Evolutionary conservation across 139 green algal genomes (phyloP).

Genomic region (Zygnema circumcarinatum): DNA sequence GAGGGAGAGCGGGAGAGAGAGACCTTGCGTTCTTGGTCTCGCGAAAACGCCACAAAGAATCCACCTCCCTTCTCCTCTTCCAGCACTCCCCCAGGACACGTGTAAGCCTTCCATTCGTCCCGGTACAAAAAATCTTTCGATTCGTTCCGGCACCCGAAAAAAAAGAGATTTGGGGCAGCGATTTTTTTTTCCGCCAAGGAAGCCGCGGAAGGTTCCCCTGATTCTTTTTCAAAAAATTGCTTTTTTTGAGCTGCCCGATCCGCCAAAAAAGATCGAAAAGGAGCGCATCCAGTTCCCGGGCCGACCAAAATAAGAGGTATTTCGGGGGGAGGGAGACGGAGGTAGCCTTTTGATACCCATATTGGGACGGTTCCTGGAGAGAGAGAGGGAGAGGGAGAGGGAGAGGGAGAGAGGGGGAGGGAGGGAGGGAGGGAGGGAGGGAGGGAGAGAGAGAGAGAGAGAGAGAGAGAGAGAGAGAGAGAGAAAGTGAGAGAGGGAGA

Average conservation of each 20-base stretch:
- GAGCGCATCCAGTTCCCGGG: conserved; percentile 57
- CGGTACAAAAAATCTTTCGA: conserved; percentile 82
- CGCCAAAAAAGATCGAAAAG: conserved; percentile 57
- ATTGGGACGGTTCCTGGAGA: no score
- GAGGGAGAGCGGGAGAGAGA: not conserved
- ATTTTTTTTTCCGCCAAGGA: conserved; percentile 38
- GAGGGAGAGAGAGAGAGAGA: not conserved
- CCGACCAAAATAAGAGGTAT: conserved; percentile 53
- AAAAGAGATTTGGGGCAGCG: conserved; percentile 67
- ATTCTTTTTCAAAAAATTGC: not conserved
- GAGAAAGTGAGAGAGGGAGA: no score
- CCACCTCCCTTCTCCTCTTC: conserved; percentile 34
- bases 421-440: not conserved
- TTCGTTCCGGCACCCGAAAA: conserved; percentile 86
- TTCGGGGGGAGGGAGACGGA: conserved; percentile 22
- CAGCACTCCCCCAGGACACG: not conserved
- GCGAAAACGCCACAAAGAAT: conserved; percentile 59
- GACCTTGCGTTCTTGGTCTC: conserved; percentile 49
- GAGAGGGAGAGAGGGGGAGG: not conserved
- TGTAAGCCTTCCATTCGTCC: conserved; percentile 62
- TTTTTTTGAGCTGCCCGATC: no score
- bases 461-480: not conserved
- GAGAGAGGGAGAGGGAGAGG: conserved; percentile 12
- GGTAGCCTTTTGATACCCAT: conserved; percentile 39
- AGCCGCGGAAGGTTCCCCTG: not conserved